phyloP scores from a whole-genome alignment of 257 asterid genomes.

The Solanum arcanum region DNA sequence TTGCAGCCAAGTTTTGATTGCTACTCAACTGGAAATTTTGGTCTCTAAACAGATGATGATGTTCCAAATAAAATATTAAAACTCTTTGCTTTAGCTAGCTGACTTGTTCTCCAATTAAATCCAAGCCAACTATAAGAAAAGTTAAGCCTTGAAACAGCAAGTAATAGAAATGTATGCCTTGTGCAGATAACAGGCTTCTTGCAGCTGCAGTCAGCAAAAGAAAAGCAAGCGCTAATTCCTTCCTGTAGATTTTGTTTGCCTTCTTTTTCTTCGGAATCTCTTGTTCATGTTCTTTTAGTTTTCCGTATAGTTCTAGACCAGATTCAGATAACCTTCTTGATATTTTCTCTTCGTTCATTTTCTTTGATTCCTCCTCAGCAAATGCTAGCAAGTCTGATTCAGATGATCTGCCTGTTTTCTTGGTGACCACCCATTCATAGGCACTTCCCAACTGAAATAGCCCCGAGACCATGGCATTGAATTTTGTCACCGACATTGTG shows the following conservation, averaged over 20 bases:
- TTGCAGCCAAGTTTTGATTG: not conserved
- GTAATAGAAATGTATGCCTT: conserved; percentile 88
- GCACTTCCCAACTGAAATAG: conserved; percentile 84
- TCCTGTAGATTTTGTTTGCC: conserved; percentile 60
- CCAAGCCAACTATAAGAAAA: conserved; percentile 73
- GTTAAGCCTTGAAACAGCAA: conserved; percentile 81
- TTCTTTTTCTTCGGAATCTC: conserved; percentile 24
- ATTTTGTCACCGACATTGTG: conserved; percentile 95
- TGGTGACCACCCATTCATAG: conserved; percentile 92
- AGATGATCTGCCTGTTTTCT: conserved; percentile 78
- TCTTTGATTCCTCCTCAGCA: conserved; percentile 54
- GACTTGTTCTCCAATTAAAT: conserved; percentile 85
- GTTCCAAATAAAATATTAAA: not conserved
- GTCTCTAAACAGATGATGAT: conserved; percentile 12
- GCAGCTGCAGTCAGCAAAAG: conserved; percentile 77
- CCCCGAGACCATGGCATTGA: conserved; percentile 91
- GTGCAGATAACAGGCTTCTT: conserved; percentile 73
- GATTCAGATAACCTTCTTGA: conserved; percentile 76
- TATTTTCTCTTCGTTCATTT: conserved; percentile 41
- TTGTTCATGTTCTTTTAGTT: conserved; percentile 36
- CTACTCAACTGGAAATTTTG: conserved; percentile 10
- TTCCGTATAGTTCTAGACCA: conserved; percentile 59
- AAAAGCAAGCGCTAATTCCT: conserved; percentile 75
- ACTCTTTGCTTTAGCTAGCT: conserved; percentile 21
- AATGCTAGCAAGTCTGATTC: conserved; percentile 63